Percentiles rank a stretch among this genome's conserved stretches.
phyloP scores from a whole-genome alignment of 140 eudicot genomes.

The Eryngium alpinum region DNA sequence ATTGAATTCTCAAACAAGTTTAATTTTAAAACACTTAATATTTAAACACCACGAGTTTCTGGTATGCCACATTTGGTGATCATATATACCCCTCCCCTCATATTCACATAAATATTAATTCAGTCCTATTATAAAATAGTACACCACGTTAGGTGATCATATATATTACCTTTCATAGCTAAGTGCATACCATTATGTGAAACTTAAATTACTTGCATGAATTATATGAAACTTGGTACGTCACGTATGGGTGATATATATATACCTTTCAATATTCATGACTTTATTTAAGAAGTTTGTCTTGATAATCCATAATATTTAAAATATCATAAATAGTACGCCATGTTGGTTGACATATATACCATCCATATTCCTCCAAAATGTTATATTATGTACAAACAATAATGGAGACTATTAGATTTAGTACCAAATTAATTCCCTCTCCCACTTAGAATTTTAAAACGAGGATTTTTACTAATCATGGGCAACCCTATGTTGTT shows the following conservation, averaged over 20 bases:
- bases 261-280: not conserved
- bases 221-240: not conserved
- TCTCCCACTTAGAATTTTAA: not conserved
- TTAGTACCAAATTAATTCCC: not conserved
- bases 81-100: not conserved
- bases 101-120: too few species aligned
- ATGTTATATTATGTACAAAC: not conserved
- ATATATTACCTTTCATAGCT: not conserved
- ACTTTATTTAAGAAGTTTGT: not conserved
- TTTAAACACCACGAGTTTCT: not conserved
- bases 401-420: too few species aligned
- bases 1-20: not conserved
- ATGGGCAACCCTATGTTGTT: not conserved
- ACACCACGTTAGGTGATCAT: not conserved
- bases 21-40: not conserved
- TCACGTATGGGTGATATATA: not conserved
- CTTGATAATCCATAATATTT: not conserved
- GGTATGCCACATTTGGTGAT: not conserved
- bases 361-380: not conserved
- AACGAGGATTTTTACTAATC: not conserved
- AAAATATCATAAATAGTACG: not conserved
- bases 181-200: not conserved
- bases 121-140: too few species aligned
- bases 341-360: not conserved
- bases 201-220: too few species aligned